Base-by-base conservation (phyloP, 768 basidiomycete genomes). In the Suillus lakei region DNA sequence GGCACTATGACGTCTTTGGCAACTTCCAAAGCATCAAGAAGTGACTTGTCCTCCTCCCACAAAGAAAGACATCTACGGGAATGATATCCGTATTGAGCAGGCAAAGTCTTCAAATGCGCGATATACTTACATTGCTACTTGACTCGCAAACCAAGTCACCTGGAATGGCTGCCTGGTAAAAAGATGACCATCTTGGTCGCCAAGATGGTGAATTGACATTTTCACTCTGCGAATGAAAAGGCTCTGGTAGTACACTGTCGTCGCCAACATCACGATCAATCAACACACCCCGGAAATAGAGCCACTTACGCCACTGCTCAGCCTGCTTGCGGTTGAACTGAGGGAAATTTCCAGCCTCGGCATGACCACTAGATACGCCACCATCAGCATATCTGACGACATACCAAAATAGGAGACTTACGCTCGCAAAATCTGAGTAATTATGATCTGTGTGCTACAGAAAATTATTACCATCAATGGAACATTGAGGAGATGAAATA, bases 271-370 rank as follows among this genome's bases (percentile, higher is more conserved):
- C 34, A 28, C 55, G 38, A 48, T 64, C 58, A 30, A 41, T 59
- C n/a, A 18, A 12, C 12, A 53, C 43, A 56, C 54, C 13, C 46
- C 13, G 34, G 26, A 44, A 38, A 43, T 26, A 48, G 28, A 18
- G 43, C 18, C 8, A 87, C 91, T 74, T 76, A 93, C 92, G 80
- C 92, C 92, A 93, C 70, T 93, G 90, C 68, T 90, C 87, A 0
- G 89, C 88, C 65, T 92, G 89, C 69, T 86, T 86, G 7, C 87
- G 86, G 65, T 86, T 91, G 80, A 91, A 89, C 39, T 86, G 80
- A 28, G 86, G 87, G 28, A 81, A 73, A 48, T 75, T 72, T 32
- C 81, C 80, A 53, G 75, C 79, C 58, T 84, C 83, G 50, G 85
- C 85, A 69, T 87, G 86, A 67, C 90, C 72, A 62, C 86, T 85